phyloP scores from a whole-genome alignment of 495 filamentous ascomycete genomes.

The Aspergillus bertholletiae region DNA sequence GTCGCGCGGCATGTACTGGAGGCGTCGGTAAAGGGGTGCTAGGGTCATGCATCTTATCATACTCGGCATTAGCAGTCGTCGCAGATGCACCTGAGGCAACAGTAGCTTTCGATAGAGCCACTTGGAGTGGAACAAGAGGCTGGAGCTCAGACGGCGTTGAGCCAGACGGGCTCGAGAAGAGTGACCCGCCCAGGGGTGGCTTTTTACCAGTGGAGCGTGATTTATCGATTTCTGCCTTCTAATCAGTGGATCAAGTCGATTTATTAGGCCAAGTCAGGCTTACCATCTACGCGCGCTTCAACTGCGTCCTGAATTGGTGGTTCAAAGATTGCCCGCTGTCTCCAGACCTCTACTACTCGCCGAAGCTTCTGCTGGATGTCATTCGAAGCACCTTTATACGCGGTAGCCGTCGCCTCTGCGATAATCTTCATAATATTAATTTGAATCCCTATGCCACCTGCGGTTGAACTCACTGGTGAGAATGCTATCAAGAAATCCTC shows the following conservation, averaged over 20 bases:
- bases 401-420: slow-evolving; percentile 74
- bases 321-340: slow-evolving; percentile 82
- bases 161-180: slow-evolving; percentile 55
- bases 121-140: slow-evolving; percentile 67
- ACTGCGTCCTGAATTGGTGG: slow-evolving; percentile 69
- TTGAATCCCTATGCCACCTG: background rate
- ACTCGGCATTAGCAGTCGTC: slow-evolving; percentile 71
- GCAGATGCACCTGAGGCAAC: slow-evolving; percentile 57
- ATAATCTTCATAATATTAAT: slow-evolving; percentile 56
- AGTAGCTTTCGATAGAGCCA: slow-evolving; percentile 66
- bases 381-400: slow-evolving; percentile 79
- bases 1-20: slow-evolving; percentile 86
- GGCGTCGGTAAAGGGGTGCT: slow-evolving; percentile 62
- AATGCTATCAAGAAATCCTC: slow-evolving; percentile 90
- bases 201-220: slow-evolving; percentile 64
- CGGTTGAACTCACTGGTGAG: slow-evolving; percentile 55
- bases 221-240: slow-evolving; percentile 69
- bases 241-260: slow-evolving; percentile 4
- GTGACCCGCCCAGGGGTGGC: slow-evolving; percentile 62
- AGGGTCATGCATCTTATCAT: slow-evolving; percentile 73
- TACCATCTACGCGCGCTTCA: slow-evolving; percentile 76
- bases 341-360: slow-evolving; percentile 92
- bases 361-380: slow-evolving; percentile 85
- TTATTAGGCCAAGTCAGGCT: slow-evolving; percentile 3
- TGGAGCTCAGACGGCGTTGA: slow-evolving; percentile 73